A percentile compares a stretch with the other conserved stretches of the same genome.
Evolutionary conservation across 495 filamentous ascomycete genomes (phyloP).

Genomic region (Xylaria venustula): DNA sequence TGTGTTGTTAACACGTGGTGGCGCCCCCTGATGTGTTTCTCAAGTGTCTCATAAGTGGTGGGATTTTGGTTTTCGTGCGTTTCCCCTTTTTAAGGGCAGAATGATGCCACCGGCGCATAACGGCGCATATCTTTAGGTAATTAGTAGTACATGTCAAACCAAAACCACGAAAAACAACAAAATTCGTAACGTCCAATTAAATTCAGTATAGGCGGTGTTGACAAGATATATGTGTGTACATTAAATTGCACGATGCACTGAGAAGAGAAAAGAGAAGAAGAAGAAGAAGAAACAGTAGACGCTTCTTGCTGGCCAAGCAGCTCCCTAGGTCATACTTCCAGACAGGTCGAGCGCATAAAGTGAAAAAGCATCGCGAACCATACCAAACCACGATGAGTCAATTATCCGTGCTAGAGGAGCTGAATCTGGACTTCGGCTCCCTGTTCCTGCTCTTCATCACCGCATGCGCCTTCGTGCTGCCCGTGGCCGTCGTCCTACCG

Average conservation of each 20-base stretch:
- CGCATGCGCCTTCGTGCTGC: slow-evolving; percentile 46
- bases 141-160: too few species aligned
- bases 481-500: slow-evolving; percentile 46
- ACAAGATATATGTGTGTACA: too few species aligned
- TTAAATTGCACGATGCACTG: background rate
- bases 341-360: too few species aligned
- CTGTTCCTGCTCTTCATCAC: slow-evolving; percentile 46
- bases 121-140: too few species aligned
- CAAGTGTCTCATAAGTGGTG: background rate
- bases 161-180: too few species aligned
- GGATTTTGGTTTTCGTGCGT: too few species aligned
- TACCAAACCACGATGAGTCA: background rate
- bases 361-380: background rate
- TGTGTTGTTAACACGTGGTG: background rate
- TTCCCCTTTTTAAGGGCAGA: too few species aligned
- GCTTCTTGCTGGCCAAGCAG: slow-evolving; percentile 6
- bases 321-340: too few species aligned
- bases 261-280: background rate
- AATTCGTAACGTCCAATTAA: too few species aligned
- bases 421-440: slow-evolving; percentile 29
- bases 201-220: too few species aligned
- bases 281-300: too few species aligned
- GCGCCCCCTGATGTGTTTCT: background rate
- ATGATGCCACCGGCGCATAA: background rate
- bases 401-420: slow-evolving; percentile 6